phyloP scores from a whole-genome alignment of 2,329 filamentous ascomycete species.

The Aspergillus amoenus region DNA sequence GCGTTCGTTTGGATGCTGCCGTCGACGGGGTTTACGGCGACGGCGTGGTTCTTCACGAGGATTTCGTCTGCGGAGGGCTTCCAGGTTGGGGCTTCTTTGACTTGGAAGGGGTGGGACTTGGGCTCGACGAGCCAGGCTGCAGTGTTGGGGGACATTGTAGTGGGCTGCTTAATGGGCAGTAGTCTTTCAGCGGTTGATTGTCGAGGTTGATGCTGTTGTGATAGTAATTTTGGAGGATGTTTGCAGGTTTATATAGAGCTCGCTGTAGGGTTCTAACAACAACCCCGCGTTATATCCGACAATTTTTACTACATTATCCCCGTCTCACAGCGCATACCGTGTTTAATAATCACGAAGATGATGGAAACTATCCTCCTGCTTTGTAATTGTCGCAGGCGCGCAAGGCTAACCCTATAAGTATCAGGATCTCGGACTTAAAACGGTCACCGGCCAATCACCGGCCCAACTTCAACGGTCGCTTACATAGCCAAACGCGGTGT shows the following conservation, averaged over 20 bases:
- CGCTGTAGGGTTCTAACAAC: background rate
- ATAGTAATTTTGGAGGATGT: background rate
- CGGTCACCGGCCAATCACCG: too few relatives aligned
- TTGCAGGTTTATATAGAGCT: background rate
- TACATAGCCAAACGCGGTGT: too few relatives aligned
- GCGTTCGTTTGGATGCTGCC: constrained; percentile 7
- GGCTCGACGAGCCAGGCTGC: constrained; percentile 22
- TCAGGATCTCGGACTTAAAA: too few relatives aligned
- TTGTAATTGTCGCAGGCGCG: background rate
- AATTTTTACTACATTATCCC: too few relatives aligned
- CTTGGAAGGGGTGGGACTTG: constrained; percentile 17
- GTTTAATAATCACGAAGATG: too few relatives aligned
- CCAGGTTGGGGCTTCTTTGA: constrained; percentile 15
- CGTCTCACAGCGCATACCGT: too few relatives aligned
- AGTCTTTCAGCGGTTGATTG: background rate
- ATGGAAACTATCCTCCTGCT: background rate
- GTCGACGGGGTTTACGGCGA: constrained; percentile 21
- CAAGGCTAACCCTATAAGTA: background rate
- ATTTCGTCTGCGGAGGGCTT: constrained; percentile 15
- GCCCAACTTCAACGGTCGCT: too few relatives aligned
- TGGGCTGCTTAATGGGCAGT: too few relatives aligned
- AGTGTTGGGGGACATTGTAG: background rate
- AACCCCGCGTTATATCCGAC: background rate
- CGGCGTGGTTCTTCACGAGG: constrained; percentile 31
- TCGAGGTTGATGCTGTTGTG: background rate